Evolutionary conservation across 1,139 yeast genomes (phyloP).

Genomic region (Yamadazyma friedrichii): DNA sequence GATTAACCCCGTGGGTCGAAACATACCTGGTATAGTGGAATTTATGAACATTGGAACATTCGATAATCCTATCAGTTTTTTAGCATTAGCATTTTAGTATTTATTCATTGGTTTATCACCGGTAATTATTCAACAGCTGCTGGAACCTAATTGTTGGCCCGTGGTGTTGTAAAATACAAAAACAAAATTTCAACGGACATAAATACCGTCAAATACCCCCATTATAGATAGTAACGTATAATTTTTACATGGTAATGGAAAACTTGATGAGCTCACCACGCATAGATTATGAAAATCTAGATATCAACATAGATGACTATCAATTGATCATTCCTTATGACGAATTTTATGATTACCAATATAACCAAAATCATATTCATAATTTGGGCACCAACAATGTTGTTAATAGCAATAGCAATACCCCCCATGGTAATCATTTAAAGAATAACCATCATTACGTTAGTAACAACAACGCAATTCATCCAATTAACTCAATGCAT

Average conservation of each 20-base stretch:
- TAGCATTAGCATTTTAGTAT: not conserved
- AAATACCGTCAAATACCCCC: not conserved
- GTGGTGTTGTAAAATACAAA: too few relatives aligned
- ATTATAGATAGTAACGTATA: constrained; percentile 1
- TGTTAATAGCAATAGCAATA: not conserved
- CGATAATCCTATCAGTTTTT: too few relatives aligned
- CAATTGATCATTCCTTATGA: constrained; percentile 5
- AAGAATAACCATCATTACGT: not conserved
- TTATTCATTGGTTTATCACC: not conserved
- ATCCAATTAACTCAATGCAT: not conserved
- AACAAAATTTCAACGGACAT: too few relatives aligned
- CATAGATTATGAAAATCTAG: constrained; percentile 21
- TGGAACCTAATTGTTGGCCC: too few relatives aligned
- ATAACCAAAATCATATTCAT: not conserved
- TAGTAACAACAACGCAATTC: not conserved
- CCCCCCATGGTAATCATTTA: too few relatives aligned
- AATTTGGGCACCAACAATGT: not conserved
- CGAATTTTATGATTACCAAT: constrained; percentile 1
- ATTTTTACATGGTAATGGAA: constrained; percentile 28
- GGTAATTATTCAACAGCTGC: too few relatives aligned
- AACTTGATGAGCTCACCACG: constrained; percentile 46
- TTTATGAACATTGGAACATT: not conserved
- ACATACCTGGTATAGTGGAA: too few relatives aligned
- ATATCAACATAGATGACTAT: constrained; percentile 12
- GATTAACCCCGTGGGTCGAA: too few relatives aligned